These are phyloP conservation scores for Boletellus ananiceps DNA, from an alignment of 768 basidiomycete species.

Conservation along the genomic window DNA sequence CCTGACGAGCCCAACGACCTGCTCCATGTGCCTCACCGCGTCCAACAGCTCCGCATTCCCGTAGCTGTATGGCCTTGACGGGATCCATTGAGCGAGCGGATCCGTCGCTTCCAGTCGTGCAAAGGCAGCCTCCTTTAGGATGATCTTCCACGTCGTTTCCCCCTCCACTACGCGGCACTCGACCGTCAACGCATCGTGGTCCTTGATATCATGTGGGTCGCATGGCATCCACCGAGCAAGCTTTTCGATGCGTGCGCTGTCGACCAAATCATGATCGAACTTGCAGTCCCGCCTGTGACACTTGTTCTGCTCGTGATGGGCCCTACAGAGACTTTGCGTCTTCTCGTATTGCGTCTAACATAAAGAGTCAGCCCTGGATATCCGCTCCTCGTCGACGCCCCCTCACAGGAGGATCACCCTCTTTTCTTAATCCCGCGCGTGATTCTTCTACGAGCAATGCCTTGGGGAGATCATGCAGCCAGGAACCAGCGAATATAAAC, in stretches of 20 bases:
- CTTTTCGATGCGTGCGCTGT: slow-evolving; percentile 10
- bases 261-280: slow-evolving; percentile 17
- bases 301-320: slow-evolving; percentile 6
- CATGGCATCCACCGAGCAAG: slow-evolving; percentile 9
- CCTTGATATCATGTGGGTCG: neutral
- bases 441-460: slow-evolving; percentile 1
- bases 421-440: slow-evolving; percentile 1
- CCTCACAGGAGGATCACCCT: slow-evolving; percentile 10
- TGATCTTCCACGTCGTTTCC: slow-evolving; percentile 10
- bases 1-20: too few species aligned
- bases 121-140: slow-evolving; percentile 7
- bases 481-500: too few species aligned
- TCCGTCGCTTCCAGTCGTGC: too few species aligned
- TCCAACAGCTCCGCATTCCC: too few species aligned
- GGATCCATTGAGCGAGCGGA: too few species aligned
- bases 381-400: neutral
- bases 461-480: too few species aligned
- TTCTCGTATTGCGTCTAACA: slow-evolving; percentile 7
- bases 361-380: neutral
- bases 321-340: slow-evolving; percentile 9
- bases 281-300: slow-evolving; percentile 10
- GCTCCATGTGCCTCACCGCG: too few species aligned
- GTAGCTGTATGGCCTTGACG: too few species aligned
- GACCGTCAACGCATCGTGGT: slow-evolving; percentile 11
- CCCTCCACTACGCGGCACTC: slow-evolving; percentile 14